A percentile compares a stretch with the other conserved stretches of the same genome.
phyloP scores from a whole-genome alignment of 148 eudicot genomes.

The Silene uniflora region DNA sequence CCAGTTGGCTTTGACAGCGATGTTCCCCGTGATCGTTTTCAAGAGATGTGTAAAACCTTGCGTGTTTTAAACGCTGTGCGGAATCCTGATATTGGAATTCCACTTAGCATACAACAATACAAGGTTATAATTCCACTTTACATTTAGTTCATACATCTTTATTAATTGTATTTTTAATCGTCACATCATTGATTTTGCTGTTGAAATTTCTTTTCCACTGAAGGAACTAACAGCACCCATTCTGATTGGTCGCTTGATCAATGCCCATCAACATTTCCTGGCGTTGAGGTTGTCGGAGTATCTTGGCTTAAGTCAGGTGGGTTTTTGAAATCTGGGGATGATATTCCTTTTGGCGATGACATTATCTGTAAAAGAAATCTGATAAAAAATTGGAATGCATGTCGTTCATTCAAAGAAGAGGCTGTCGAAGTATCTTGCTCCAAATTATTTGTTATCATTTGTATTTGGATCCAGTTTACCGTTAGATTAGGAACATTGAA shows the following conservation, averaged over 20 bases:
- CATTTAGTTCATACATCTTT: background rate
- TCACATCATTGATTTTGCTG: background rate
- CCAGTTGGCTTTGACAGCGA: constrained; percentile 99
- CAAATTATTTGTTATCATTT: background rate
- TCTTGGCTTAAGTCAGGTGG: constrained; percentile 78
- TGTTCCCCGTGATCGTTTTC: constrained; percentile 89
- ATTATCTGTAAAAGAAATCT: background rate
- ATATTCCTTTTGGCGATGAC: background rate
- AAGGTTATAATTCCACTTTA: constrained; percentile 47
- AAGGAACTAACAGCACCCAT: constrained; percentile 92
- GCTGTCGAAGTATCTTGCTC: background rate
- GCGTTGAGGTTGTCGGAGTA: constrained; percentile 87
- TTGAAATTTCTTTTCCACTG: constrained; percentile 21
- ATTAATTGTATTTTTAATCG: background rate
- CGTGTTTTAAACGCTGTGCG: constrained; percentile 95
- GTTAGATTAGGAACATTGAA: background rate
- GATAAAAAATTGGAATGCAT: background rate
- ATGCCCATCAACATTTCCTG: constrained; percentile 76
- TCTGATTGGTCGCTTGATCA: constrained; percentile 82
- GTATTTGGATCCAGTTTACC: background rate
- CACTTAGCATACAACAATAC: constrained; percentile 91
- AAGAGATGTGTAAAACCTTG: constrained; percentile 87
- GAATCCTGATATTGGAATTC: constrained; percentile 76
- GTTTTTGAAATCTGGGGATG: constrained; percentile 7
- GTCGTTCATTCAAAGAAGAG: background rate